Evolutionary conservation across 2,329 filamentous ascomycete genomes (phyloP).

Genomic region (Trichocomaceae sp.): DNA sequence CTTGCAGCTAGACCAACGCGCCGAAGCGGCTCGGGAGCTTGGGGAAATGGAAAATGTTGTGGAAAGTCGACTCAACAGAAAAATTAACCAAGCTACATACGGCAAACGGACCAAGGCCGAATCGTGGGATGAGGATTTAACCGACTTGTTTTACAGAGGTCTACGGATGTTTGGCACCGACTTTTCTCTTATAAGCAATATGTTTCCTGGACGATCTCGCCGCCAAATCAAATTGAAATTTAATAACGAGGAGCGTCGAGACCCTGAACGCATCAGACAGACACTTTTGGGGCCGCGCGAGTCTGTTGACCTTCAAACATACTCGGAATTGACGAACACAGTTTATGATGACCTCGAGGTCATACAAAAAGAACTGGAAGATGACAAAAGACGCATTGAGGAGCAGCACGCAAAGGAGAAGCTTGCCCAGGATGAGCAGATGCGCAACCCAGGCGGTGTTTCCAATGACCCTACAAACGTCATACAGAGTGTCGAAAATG

Average conservation of each 20-base stretch:
- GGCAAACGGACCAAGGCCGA: constrained; percentile 47
- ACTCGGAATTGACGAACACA: constrained; percentile 42
- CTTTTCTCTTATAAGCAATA: constrained; percentile 57
- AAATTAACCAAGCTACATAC: constrained; percentile 42
- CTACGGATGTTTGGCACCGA: constrained; percentile 59
- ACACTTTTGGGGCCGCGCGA: constrained; percentile 44
- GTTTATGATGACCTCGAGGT: constrained; percentile 36
- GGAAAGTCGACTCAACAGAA: constrained; percentile 42
- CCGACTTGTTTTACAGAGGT: constrained; percentile 57
- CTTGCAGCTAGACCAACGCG: constrained; percentile 50
- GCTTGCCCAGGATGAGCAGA: constrained; percentile 36
- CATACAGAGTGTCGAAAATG: constrained; percentile 28
- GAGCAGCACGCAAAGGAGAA: constrained; percentile 42
- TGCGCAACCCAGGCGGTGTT: constrained; percentile 36
- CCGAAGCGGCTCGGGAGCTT: constrained; percentile 43
- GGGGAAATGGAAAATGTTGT: constrained; percentile 42
- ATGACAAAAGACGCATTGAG: constrained; percentile 41
- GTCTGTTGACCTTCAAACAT: constrained; percentile 38
- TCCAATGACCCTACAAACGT: constrained; percentile 21
- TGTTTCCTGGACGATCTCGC: constrained; percentile 55
- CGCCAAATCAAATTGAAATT: constrained; percentile 60
- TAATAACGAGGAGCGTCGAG: constrained; percentile 52
- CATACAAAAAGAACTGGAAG: constrained; percentile 37
- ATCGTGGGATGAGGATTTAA: constrained; percentile 53
- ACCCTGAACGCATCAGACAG: constrained; percentile 48